Base-by-base conservation (phyloP, 805 yeast genomes). In the Sugiyamaella marilandica region DNA sequence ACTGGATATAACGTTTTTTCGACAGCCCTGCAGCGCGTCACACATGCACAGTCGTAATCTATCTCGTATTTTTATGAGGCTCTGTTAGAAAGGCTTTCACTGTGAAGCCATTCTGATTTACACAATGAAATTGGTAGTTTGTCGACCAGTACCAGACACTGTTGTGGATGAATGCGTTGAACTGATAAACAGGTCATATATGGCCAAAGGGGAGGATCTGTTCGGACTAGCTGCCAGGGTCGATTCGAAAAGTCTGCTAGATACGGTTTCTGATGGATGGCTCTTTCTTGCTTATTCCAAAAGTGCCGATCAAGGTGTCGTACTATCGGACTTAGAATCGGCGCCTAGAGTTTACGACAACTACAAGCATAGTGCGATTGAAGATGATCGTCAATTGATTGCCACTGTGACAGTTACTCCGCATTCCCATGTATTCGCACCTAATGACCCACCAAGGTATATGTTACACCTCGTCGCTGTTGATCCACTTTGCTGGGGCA, bases 381-480 rank as follows among this genome's bases (percentile, higher is more conserved):
- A 19, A 11, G 43, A 39, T 3, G 43, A 39, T 4, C 43, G 43
- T 16, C 5, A 10, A 39, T 19, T 39, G 19, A 16, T 43, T 11
- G 47, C 47, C 5, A 43, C 47, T 26, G 19, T 43, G 11, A n/a
- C 24, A 10, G 47, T 43, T 2, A 13, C 19, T 5, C 21, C n/a
- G n/a, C 39, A 34, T 16, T 21, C 19, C 5, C 21, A 16, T 5
- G 24, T 3, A 5, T 14, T 21, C 11, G 21, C 13, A 4, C 19
- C 43, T 16, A 5, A 14, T 2, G 43, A 16, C 14, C 19, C 19
- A 8, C 43, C 19, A 13, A 39, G 29, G 19, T 35, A 35, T 14
- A 47, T 16, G 21, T 29, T 47, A 16, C 50, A 37, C 36, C 39
- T 49, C 35, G 48, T 49, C 13, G 51, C 48, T 10, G 48, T 41